Conservation (phyloP, 805 yeast genomes). For the Ogataea ganodermae region DNA sequence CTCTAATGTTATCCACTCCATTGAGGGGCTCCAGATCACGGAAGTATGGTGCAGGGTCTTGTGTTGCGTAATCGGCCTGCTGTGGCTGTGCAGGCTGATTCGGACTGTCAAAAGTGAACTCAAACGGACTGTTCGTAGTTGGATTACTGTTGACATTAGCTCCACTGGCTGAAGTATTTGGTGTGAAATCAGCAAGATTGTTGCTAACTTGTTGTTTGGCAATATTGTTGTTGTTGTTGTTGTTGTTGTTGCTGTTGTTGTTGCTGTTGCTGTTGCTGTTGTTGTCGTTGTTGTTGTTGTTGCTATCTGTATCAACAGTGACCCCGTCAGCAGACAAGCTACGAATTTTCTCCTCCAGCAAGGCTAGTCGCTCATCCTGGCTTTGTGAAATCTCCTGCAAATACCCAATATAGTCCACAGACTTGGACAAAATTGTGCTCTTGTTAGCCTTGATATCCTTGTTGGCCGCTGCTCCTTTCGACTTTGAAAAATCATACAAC, state of each 20-base stretch:
- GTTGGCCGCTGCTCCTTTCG: slow-evolving; percentile 35
- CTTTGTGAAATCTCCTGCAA: slow-evolving; percentile 58
- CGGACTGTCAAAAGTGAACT: slow-evolving; percentile 18
- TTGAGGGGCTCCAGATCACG: slow-evolving; percentile 14
- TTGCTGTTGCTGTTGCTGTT: not conserved
- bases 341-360: slow-evolving; percentile 42
- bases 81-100: slow-evolving; percentile 6
- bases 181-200: slow-evolving; percentile 1
- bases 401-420: slow-evolving; percentile 78
- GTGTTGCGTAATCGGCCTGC: slow-evolving; percentile 8
- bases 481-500: slow-evolving; percentile 41
- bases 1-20: slow-evolving; percentile 5
- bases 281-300: not conserved
- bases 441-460: slow-evolving; percentile 82
- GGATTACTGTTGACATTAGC: slow-evolving; percentile 4
- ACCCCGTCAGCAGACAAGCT: slow-evolving; percentile 11
- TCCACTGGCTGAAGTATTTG: slow-evolving; percentile 4
- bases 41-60: slow-evolving; percentile 18
- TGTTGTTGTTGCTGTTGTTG: not conserved
- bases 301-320: not conserved
- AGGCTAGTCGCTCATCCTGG: slow-evolving; percentile 52
- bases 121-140: slow-evolving; percentile 11
- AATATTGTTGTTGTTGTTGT: not conserved
- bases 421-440: slow-evolving; percentile 69
- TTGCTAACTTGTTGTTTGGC: not conserved